A percentile compares a stretch with the other conserved stretches of the same genome.
Conservation (phyloP, 2,329 filamentous ascomycete species). For the Aaosphaeria arxii region DNA sequence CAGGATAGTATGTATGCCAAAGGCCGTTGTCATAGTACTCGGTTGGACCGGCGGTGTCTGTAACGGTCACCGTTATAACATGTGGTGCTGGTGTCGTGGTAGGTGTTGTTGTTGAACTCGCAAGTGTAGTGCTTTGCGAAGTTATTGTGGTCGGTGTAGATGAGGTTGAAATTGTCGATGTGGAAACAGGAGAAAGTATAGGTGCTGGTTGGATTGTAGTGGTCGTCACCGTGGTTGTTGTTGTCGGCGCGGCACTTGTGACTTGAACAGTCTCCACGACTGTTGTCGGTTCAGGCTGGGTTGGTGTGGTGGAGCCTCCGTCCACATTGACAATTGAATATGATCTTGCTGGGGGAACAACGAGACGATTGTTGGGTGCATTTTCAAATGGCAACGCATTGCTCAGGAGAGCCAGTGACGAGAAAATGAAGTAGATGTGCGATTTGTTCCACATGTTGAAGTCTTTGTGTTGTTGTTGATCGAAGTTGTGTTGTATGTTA, state of each 20-base stretch:
- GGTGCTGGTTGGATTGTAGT: conserved; percentile 6
- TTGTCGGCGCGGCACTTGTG: conserved; percentile 17
- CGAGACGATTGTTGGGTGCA: conserved; percentile 5
- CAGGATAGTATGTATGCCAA: conserved; percentile 43
- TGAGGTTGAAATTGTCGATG: neutral
- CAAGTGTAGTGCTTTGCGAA: conserved; percentile 22
- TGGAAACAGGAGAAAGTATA: neutral
- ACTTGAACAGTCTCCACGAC: conserved; percentile 25
- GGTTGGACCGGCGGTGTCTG: conserved; percentile 22
- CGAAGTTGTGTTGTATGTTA: neutral
- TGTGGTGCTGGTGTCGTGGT: conserved; percentile 14
- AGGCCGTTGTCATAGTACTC: conserved; percentile 45
- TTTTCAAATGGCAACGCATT: conserved; percentile 24
- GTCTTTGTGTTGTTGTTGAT: neutral
- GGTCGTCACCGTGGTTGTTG: conserved; percentile 22
- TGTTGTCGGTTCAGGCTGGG: conserved; percentile 11
- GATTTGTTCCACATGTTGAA: conserved; percentile 17
- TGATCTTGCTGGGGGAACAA: conserved; percentile 26
- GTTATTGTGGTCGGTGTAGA: conserved; percentile 9
- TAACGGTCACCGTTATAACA: conserved; percentile 28
- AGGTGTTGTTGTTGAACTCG: conserved; percentile 3
- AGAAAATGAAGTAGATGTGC: conserved; percentile 20
- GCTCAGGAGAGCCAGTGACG: conserved; percentile 19
- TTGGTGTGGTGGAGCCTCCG: conserved; percentile 30
- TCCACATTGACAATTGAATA: conserved; percentile 41